Conservation (phyloP, 225 moss, liverwort and hornwort species). For the Physcomitrellopsis africana region DNA sequence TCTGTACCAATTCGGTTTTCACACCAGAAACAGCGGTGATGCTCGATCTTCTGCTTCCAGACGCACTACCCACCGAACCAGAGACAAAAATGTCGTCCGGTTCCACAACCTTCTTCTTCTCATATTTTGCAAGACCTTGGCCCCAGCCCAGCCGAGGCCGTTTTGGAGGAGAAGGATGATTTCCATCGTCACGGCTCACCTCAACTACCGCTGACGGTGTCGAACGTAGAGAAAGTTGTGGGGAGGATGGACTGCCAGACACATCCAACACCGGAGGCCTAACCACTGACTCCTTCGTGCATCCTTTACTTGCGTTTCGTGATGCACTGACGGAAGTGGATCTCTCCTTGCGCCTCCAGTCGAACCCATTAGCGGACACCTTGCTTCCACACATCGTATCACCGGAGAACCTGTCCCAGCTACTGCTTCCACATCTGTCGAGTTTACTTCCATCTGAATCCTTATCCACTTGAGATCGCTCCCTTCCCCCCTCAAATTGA, state of each 20-base stretch:
- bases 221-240: conserved; percentile 74
- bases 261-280: conserved; percentile 71
- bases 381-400: conserved; percentile 60
- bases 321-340: conserved; percentile 61
- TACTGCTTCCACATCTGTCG: conserved; percentile 81
- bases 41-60: conserved; percentile 38
- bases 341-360: conserved; percentile 79
- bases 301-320: conserved; percentile 54
- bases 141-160: conserved; percentile 97
- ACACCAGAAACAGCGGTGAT: conserved; percentile 29
- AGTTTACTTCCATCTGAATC: conserved; percentile 80
- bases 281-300: conserved; percentile 48
- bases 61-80: conserved; percentile 32
- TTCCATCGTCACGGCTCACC: conserved; percentile 68
- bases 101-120: conserved; percentile 92
- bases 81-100: conserved; percentile 61
- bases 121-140: conserved; percentile 93
- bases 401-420: conserved; percentile 68
- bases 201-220: conserved; percentile 56
- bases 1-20: conserved; percentile 27
- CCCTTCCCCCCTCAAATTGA: conserved; percentile 61
- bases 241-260: conserved; percentile 53
- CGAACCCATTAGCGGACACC: conserved; percentile 55
- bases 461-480: conserved; percentile 57
- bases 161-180: conserved; percentile 82